Conservation (phyloP, 768 basidiomycete species). For the Lactarius quietus region DNA sequence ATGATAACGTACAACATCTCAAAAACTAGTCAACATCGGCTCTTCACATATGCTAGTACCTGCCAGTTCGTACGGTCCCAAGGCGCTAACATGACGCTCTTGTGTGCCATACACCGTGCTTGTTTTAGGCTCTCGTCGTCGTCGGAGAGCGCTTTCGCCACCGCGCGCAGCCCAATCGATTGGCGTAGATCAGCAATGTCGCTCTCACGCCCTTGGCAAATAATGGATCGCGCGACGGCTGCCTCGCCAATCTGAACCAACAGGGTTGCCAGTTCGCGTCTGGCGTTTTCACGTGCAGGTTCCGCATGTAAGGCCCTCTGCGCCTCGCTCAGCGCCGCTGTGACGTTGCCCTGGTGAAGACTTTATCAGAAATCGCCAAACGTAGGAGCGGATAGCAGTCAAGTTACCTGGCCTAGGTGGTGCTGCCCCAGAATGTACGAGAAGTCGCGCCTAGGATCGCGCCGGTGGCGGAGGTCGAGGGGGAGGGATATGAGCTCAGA, state of each 20-base stretch:
- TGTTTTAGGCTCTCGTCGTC: constrained; percentile 24
- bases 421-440: constrained; percentile 70
- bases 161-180: constrained; percentile 49
- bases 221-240: constrained; percentile 45
- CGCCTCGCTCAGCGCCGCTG: constrained; percentile 33
- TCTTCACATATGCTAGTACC: constrained; percentile 51
- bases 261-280: constrained; percentile 54
- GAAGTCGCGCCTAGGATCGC: constrained; percentile 70
- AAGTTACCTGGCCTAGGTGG: constrained; percentile 66
- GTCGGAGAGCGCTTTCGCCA: constrained; percentile 35
- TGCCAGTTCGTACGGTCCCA: constrained; percentile 53
- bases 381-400: background rate
- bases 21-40: background rate
- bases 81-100: constrained; percentile 60
- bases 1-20: background rate
- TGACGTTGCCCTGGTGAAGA: constrained; percentile 41
- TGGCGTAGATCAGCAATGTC: constrained; percentile 38
- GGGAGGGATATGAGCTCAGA: constrained; percentile 75
- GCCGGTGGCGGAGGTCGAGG: constrained; percentile 54
- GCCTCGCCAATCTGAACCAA: constrained; percentile 46
- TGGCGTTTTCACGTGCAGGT: constrained; percentile 47
- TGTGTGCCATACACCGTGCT: constrained; percentile 51
- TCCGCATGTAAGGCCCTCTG: constrained; percentile 57
- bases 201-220: constrained; percentile 34
- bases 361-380: background rate